phyloP scores from a whole-genome alignment of 371 early-diverging fungal genomes.

The Fennellomyces sp. region DNA sequence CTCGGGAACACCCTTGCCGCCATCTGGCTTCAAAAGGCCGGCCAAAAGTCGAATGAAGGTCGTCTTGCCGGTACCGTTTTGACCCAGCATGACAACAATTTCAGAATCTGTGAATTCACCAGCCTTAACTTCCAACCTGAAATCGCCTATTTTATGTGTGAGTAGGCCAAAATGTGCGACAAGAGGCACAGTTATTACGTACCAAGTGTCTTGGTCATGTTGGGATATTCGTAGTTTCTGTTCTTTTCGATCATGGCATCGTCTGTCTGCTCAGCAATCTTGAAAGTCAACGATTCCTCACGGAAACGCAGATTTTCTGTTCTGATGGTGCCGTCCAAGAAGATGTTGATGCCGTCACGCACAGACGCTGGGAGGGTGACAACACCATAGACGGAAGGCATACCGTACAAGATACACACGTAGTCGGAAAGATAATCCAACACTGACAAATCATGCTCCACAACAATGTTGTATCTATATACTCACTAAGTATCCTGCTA shows the following conservation, averaged over 20 bases:
- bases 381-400: conserved; percentile 98
- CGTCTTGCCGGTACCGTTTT: conserved; percentile 99
- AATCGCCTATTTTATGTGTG: conserved; percentile 57
- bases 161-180: not conserved
- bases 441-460: conserved; percentile 99
- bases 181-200: not conserved
- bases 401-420: conserved; percentile 99
- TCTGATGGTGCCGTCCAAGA: conserved; percentile 98
- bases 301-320: conserved; percentile 99
- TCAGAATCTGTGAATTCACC: conserved; percentile 98
- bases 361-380: conserved; percentile 98
- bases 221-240: conserved; percentile 85
- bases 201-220: conserved; percentile 83
- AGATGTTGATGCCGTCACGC: conserved; percentile 99
- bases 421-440: conserved; percentile 99
- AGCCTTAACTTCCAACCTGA: conserved; percentile 81
- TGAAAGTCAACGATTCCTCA: conserved; percentile 96
- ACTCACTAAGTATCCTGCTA: no score
- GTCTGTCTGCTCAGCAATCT: conserved; percentile 75
- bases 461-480: conserved; percentile 92
- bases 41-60: conserved; percentile 98
- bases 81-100: conserved; percentile 99
- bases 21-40: conserved; percentile 88
- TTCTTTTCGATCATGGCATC: conserved; percentile 73
- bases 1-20: conserved; percentile 78